Base-by-base conservation (phyloP, 441 rosid genomes). In the Capsella rubella region DNA sequence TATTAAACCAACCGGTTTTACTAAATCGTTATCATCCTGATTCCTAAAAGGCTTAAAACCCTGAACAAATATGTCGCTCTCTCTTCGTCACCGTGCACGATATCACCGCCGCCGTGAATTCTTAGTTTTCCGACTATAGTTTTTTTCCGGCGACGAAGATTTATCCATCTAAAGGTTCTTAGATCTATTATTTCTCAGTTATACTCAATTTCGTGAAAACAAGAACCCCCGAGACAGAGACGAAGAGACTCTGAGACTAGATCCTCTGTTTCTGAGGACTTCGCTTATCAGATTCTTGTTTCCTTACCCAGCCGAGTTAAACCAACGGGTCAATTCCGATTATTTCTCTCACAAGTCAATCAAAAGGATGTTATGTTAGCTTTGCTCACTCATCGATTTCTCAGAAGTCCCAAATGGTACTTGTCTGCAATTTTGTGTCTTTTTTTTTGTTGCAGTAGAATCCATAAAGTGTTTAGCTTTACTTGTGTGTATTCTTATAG, bases 351-450 rank as follows among this genome's bases (percentile, higher is more conserved):
- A 14, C 63, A 31, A 31, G 32, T 12, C 12, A n/a, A 34, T 70
- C 25, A 47, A 7, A 7, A 65, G 37, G n/a, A 69, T 74, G 39
- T 29, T 28, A 78, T 80, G 83, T 75, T 69, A 34, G 71, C 67
- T 64, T 43, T 64, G 50, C 53, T 51, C 13, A 32, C 59, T 32
- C 64, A 40, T 47, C 79, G 64, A 70, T 64, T 59, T 70, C 59
- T 71, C 55, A 51, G 42, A n/a, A 47, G 58, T 31, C 69, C 70
- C 62, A 46, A n/a, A 62, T 56, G 75, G 81, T 78, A 65, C 11
- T 27, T 53, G 21, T 27, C 64, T 42, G 54, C 40, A 15, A 28
- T 25, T 57, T 15, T 57, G 28, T n/a, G 9, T 1, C 13, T 60
- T 49, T 49, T 32, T 60, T 49, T 49, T 32, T 25, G 34, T 32